These are phyloP conservation scores for Ascoidea rubescens DNA, from an alignment of 805 yeast species.

Conservation along the genomic window DNA sequence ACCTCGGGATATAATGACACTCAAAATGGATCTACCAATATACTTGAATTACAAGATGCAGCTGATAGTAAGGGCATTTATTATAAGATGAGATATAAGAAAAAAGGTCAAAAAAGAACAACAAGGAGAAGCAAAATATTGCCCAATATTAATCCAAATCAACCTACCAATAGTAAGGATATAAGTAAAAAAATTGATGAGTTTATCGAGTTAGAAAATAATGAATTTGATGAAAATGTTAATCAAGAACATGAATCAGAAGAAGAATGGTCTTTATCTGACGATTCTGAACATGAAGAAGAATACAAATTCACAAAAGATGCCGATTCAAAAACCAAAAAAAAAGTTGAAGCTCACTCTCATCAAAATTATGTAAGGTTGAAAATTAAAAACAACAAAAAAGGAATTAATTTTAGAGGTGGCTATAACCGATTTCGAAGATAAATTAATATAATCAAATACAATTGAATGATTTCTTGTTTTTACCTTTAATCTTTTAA, in stretches of 20 bases:
- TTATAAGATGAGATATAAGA: conserved; percentile 18
- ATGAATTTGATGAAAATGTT: conserved; percentile 12
- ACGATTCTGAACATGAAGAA: conserved; percentile 11
- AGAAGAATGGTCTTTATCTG: conserved; percentile 9
- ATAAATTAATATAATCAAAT: too few relatives aligned
- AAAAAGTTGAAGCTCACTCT: not conserved
- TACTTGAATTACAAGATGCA: not conserved
- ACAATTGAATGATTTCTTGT: too few relatives aligned
- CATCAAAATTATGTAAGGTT: not conserved
- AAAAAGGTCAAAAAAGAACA: conserved; percentile 21
- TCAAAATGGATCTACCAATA: too few relatives aligned
- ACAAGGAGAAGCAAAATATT: conserved; percentile 11
- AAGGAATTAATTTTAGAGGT: not conserved
- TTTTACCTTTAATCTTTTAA: too few relatives aligned
- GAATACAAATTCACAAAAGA: conserved; percentile 9
- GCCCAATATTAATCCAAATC: not conserved
- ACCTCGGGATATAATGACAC: too few relatives aligned
- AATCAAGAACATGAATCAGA: conserved; percentile 11
- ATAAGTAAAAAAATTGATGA: not conserved
- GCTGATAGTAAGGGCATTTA: not conserved
- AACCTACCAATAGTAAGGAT: conserved; percentile 11
- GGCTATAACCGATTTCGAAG: not conserved
- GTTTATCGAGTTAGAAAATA: conserved; percentile 2
- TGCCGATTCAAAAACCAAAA: conserved; percentile 1
- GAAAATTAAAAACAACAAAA: conserved; percentile 4